Evolutionary conservation across 192 early-diverging fungal genomes (phyloP).

Genomic region (Gigaspora rosea): DNA sequence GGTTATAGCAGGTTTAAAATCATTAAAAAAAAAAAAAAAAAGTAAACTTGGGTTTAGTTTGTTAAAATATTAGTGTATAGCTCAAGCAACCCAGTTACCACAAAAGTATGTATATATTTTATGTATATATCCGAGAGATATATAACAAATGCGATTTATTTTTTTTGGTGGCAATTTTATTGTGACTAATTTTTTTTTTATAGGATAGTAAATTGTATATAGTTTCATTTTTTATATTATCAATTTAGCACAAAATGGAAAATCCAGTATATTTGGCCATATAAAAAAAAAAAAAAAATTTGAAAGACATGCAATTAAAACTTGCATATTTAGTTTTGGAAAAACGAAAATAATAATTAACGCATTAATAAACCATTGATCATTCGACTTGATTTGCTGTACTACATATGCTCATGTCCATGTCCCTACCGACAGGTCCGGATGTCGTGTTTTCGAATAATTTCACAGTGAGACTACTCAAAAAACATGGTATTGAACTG

Average conservation of each 20-base stretch:
- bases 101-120: not conserved
- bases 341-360: not conserved
- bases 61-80: not conserved
- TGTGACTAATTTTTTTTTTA: too few species aligned
- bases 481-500: slow-evolving; percentile 79
- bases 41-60: not conserved
- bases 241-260: too few species aligned
- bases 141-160: not conserved
- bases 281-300: too few species aligned
- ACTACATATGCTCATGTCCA: slow-evolving; percentile 3
- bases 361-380: not conserved
- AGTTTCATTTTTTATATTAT: too few species aligned
- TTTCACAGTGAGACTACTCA: slow-evolving; percentile 73
- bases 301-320: too few species aligned
- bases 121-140: not conserved
- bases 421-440: slow-evolving; percentile 1
- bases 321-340: too few species aligned
- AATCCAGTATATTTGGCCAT: too few species aligned
- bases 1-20: too few species aligned
- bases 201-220: too few species aligned
- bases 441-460: slow-evolving; percentile 52
- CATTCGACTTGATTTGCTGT: not conserved
- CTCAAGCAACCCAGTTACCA: not conserved
- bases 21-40: slow-evolving; percentile 1
- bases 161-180: too few species aligned